Base-by-base conservation (phyloP, 306 rosid species). In the Pueraria montana region DNA sequence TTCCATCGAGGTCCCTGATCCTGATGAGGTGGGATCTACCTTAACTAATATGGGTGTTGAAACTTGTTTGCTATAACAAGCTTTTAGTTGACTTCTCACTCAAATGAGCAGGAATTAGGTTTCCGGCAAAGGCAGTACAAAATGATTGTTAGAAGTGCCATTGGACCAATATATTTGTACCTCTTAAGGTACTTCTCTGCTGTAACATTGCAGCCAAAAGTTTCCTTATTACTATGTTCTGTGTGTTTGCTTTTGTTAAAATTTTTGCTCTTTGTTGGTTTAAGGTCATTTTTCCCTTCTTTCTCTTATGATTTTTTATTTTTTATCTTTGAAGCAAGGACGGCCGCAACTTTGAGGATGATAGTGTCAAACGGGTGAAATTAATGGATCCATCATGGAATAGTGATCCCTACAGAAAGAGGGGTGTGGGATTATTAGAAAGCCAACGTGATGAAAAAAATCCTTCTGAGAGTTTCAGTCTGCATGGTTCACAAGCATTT, bases 1-100 rank as follows among this genome's bases (percentile, higher is more conserved):
- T 85, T 82, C 52, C 69, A 88, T 94, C 43, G 96, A 92, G 89
- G 96, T 94, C 81, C 88, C 89, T 48, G 96, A 92, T 91, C 98
- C 97, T n/a, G 93, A 91, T 49, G 93, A 89, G 97, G 97, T 92
- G 81, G 83, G 84, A 80, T 76, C 63, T 50, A 23, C 49, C 38
- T 66, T 66, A 8, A 18, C 58, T 64, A 76, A 85, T 50, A 74
- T 78, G 78, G 63, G 76, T 80, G 76, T 80, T 65, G 52, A 80
- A 81, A 40, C 66, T 52, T 77, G 43, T 49, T 30, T 45, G 40
- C 17, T 52, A 42, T 42, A 64, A 52, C 26, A 61, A 43, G 71
- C 65, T 71, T 76, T 74, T 88, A 16, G 86, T 66, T 86, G 70
- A 34, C 78, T 79, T 67, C 66, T 81, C 82, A 43, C 64, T 86